phyloP scores from a whole-genome alignment of 1,284 basidiomycete species.

The Sporisorium sorghi region DNA sequence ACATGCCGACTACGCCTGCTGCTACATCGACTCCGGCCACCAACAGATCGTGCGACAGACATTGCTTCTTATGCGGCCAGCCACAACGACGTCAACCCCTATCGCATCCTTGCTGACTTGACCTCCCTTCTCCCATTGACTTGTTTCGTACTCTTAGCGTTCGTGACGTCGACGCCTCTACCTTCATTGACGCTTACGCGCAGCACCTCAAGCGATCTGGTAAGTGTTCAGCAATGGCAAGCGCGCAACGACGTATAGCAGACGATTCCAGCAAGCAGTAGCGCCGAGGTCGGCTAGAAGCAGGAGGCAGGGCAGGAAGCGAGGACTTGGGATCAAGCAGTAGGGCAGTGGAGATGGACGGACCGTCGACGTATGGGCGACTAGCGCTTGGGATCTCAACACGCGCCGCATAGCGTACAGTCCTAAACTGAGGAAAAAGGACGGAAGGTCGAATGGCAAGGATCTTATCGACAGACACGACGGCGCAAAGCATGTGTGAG shows the following conservation, averaged over 20 bases:
- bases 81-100: neutral
- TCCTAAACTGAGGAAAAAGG: too few species aligned
- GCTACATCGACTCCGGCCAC: conserved; percentile 1
- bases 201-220: conserved; percentile 93
- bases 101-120: conserved; percentile 20
- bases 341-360: neutral
- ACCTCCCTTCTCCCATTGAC: neutral
- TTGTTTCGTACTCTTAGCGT: conserved; percentile 58
- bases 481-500: too few species aligned
- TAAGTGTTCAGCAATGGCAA: conserved; percentile 44
- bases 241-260: conserved; percentile 11
- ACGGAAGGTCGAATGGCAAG: too few species aligned
- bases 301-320: neutral
- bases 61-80: conserved; percentile 7
- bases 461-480: too few species aligned
- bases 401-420: too few species aligned
- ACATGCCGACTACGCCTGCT: neutral
- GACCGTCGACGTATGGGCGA: neutral
- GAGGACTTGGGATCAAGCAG: neutral
- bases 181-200: conserved; percentile 90
- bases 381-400: too few species aligned
- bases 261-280: neutral
- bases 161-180: conserved; percentile 76
- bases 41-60: conserved; percentile 8
- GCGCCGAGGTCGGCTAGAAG: neutral